Base-by-base conservation (phyloP, 805 yeast genomes). In the Naumovozyma castellii region DNA sequence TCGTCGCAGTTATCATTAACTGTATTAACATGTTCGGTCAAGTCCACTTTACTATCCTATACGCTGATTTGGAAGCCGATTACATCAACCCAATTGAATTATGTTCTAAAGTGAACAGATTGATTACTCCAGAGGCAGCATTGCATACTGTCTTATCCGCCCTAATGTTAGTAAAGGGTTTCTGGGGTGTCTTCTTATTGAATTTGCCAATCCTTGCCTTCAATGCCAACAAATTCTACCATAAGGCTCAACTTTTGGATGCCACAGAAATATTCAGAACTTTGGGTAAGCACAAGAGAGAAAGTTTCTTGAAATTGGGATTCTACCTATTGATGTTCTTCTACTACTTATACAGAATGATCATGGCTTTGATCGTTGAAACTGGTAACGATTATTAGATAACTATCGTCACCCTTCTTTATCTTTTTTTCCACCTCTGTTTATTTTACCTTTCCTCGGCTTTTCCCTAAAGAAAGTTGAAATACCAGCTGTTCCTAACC, bases 181-280 rank as follows among this genome's bases (percentile, higher is more conserved):
- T 84, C 67, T 88, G 97, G 97, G 76, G 86, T 60, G 78, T 86
- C 17, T 80, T 90, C 63, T 65, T 88, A 54, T 62, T 92, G 57
- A 85, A 85, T 64, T 66, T 78, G 49, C 97, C 97, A 35, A 69
- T 92, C 46, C 65, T 84, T 40, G 92, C 87, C 20, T 92, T 72
- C 72, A 92, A 92, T 61, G 78, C 69, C 43, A 80, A 82, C 69
- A 84, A 84, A 64, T 75, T 85, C 56, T 65, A 80, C 62, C 76
- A 75, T 53, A 86, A 85, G 65, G 78, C 80, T 61, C 88, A 90
- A 61, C 68, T 84, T 47, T 77, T 88, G 62, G 98, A 92, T 64
- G 97, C 97, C 43, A 90, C 98, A 34, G 97, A 90, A 65, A 92
- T 90, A 56, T 92, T 92, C 68, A 78, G 97, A 70, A 88, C 97